phyloP scores from a whole-genome alignment of 164 flowering plant genomes.

The Annona squamosa region DNA sequence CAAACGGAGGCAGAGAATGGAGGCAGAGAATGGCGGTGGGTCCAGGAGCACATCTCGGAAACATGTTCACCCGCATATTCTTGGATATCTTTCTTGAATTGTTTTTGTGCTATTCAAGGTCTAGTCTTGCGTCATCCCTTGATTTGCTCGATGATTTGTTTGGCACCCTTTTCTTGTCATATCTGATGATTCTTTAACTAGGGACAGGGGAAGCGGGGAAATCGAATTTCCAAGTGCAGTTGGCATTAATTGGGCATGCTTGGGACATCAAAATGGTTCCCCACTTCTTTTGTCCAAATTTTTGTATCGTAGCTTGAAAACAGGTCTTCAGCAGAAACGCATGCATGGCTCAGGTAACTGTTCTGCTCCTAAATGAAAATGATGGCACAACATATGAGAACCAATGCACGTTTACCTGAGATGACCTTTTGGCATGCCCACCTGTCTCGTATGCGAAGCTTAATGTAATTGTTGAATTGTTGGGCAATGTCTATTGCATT shows the following conservation, averaged over 20 bases:
- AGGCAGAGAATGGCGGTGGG: conserved; percentile 14
- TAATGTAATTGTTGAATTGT: too few species aligned
- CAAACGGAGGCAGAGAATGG: not conserved
- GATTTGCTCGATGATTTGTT: not conserved
- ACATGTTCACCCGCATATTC: conserved; percentile 34
- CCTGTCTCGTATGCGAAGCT: too few species aligned
- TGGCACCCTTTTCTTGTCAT: conserved; percentile 4
- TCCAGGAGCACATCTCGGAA: conserved; percentile 21
- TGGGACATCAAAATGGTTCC: not conserved
- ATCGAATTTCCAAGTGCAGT: not conserved
- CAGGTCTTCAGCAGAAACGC: too few species aligned
- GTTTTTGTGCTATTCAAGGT: conserved; percentile 5
- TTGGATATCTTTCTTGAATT: conserved; percentile 17
- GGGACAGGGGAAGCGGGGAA: conserved; percentile 8
- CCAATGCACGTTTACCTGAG: too few species aligned
- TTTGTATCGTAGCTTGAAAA: too few species aligned
- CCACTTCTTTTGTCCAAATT: too few species aligned
- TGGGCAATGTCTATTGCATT: too few species aligned
- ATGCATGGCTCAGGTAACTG: too few species aligned
- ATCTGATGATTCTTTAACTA: not conserved
- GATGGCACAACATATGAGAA: too few species aligned
- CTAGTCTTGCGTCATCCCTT: conserved; percentile 7
- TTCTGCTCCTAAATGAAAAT: too few species aligned
- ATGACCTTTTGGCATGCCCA: too few species aligned
- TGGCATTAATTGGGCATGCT: not conserved